Evolutionary conservation across 129 eudicot species (phyloP).

Genomic region (Dittrichia graveolens): DNA sequence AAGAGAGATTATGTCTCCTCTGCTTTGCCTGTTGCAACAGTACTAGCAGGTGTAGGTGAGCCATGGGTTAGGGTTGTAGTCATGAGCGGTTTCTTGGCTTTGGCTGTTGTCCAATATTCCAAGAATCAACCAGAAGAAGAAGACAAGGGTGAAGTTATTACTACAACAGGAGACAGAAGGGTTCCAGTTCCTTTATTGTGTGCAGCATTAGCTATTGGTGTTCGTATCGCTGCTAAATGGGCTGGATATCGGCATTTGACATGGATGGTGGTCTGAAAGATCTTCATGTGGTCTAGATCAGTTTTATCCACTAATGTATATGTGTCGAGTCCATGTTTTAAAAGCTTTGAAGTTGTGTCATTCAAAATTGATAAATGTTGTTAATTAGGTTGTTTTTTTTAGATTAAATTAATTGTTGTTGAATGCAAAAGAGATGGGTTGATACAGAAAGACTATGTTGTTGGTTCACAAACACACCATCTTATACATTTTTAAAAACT

Average conservation of each 20-base stretch:
- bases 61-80: conserved; percentile 75
- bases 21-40: conserved; percentile 77
- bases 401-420: not conserved
- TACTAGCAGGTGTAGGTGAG: conserved; percentile 83
- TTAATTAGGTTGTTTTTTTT: conserved; percentile 5
- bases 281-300: conserved; percentile 14
- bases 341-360: conserved; percentile 6
- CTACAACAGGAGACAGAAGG: conserved; percentile 33
- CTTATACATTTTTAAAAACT: no score
- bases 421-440: not conserved
- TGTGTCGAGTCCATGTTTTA: conserved; percentile 24
- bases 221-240: conserved; percentile 89
- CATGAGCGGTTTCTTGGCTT: conserved; percentile 41
- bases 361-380: not conserved
- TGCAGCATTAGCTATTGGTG: conserved; percentile 80
- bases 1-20: conserved; percentile 82
- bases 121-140: conserved; percentile 31
- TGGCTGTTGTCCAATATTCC: conserved; percentile 60
- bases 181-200: conserved; percentile 76
- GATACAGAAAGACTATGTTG: not conserved
- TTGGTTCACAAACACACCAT: no score
- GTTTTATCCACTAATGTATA: conserved; percentile 21
- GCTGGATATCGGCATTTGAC: conserved; percentile 90
- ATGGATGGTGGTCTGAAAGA: conserved; percentile 79
- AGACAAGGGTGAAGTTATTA: conserved; percentile 30